phyloP scores from a whole-genome alignment of 2,329 filamentous ascomycete species.

The Cytospora piceae region DNA sequence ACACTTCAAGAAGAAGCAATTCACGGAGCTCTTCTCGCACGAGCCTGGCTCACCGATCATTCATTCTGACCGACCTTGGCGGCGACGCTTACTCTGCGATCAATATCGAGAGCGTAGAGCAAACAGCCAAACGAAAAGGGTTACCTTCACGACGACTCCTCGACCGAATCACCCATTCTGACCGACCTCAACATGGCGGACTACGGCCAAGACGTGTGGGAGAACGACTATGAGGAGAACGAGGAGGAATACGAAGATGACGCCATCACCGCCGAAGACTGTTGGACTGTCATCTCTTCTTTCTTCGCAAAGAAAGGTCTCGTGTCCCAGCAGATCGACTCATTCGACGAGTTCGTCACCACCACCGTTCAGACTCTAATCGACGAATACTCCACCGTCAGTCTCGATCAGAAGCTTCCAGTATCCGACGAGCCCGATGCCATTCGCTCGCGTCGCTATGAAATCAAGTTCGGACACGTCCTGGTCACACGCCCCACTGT shows the following conservation, averaged over 20 bases:
- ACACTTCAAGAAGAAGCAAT: not conserved
- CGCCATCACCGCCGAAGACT: conserved; percentile 92
- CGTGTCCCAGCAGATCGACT: conserved; percentile 96
- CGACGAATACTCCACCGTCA: conserved; percentile 86
- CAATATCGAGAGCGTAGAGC: not conserved
- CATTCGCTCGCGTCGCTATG: conserved; percentile 87
- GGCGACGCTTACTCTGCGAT: not conserved
- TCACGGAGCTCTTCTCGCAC: not conserved
- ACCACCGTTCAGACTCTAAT: conserved; percentile 95
- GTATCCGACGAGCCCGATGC: conserved; percentile 75
- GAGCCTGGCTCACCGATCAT: not conserved
- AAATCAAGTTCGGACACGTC: conserved; percentile 91
- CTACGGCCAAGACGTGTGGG: conserved; percentile 56
- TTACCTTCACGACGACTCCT: not conserved
- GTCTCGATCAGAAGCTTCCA: conserved; percentile 90
- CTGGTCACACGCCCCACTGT: conserved; percentile 88
- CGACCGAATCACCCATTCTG: not conserved
- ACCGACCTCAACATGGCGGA: conserved; percentile 52
- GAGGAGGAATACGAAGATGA: conserved; percentile 69
- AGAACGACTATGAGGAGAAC: conserved; percentile 58
- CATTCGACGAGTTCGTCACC: conserved; percentile 95
- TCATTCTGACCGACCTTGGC: not conserved
- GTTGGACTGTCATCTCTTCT: conserved; percentile 95
- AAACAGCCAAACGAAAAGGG: not conserved
- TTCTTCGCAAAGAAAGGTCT: conserved; percentile 97